Evolutionary conservation across 345 rosid species (phyloP), one percentile per base, ranked within the genome.

Genomic region (Jatropha curcas): DNA sequence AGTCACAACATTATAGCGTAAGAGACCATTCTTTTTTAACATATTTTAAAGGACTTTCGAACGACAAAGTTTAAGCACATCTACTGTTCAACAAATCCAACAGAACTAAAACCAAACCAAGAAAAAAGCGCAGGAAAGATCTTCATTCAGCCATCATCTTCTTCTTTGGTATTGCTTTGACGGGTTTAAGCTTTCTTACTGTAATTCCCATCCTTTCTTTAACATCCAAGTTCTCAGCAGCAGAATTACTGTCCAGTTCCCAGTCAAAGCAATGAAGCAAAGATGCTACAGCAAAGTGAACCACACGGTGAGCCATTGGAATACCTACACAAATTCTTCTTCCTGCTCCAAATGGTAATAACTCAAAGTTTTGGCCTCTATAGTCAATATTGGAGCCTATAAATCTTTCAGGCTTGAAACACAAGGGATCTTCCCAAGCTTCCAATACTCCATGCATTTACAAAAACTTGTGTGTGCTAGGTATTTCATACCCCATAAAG

Each of bases 371-470:
- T 24, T 75, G 79, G 0, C 74, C 79, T 27, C 3, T 61, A 52
- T 69, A 75, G 46, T 75, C 69, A 30, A 75, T 53, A 2, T 75
- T 45, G 2, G 74, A 75, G 6, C 33, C 74, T 10, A 75, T 24
- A 30, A 75, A 75, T 45, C 74, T 61, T 14, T 75, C 60, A 12
- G 79, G 79, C 34, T 56, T 75, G 60, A 75, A 75, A 4, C 48
- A 0, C 65, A 70, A 41, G 17, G 74, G 74, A 52, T 69, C 79
- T 11, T 61, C 65, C 79, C 74, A 75, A 31, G 45, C 13, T 70
- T 51, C 74, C 79, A n/a, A 75, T 75, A 4, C 59, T 62, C 79
- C 70, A 75, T 4, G 5, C 74, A 27, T 75, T 75, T 7, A 69
- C 65, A 33, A 69, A 61, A 4, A 69, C 74, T 24, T 63, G 70